Conservation (phyloP, 169 alveolate genomes). For the Plasmodium vinckei region DNA sequence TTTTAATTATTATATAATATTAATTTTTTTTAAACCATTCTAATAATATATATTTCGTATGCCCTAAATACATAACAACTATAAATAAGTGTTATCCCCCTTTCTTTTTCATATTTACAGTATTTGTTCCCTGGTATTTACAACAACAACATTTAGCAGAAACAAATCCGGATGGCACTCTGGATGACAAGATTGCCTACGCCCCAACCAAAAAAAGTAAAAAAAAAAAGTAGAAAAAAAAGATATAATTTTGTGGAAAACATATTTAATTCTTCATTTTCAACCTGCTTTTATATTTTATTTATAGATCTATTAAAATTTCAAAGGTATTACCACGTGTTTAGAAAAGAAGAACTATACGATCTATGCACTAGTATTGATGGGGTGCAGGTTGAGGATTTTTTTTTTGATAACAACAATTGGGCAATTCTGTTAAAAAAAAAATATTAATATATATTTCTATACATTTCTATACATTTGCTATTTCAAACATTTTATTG, state of each 20-base stretch:
- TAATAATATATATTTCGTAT: background rate
- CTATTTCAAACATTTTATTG: no score
- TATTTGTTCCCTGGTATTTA: conserved; percentile 93
- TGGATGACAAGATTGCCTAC: no score
- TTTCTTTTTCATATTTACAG: conserved; percentile 34
- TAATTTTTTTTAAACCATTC: background rate
- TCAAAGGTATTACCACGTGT: conserved; percentile 94
- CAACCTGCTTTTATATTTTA: background rate
- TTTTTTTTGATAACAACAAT: conserved; percentile 77
- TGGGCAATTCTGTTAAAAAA: conserved; percentile 79
- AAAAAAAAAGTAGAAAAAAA: no score
- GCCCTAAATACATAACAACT: background rate
- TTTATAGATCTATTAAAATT: conserved; percentile 69
- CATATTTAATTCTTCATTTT: background rate
- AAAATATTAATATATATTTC: background rate
- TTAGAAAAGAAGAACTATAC: conserved; percentile 92
- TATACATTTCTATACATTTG: no score
- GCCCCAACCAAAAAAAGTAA: no score
- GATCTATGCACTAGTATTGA: conserved; percentile 79
- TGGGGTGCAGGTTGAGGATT: conserved; percentile 73
- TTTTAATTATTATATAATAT: background rate
- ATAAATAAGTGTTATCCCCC: background rate
- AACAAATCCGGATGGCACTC: conserved; percentile 14
- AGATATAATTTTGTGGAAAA: background rate
- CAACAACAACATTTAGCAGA: conserved; percentile 86